Percentiles rank a stretch among this genome's conserved stretches.
These are phyloP conservation scores for Ceratobasidium sp. DNA, from an alignment of 1,284 basidiomycete genomes.

Conservation along the genomic window DNA sequence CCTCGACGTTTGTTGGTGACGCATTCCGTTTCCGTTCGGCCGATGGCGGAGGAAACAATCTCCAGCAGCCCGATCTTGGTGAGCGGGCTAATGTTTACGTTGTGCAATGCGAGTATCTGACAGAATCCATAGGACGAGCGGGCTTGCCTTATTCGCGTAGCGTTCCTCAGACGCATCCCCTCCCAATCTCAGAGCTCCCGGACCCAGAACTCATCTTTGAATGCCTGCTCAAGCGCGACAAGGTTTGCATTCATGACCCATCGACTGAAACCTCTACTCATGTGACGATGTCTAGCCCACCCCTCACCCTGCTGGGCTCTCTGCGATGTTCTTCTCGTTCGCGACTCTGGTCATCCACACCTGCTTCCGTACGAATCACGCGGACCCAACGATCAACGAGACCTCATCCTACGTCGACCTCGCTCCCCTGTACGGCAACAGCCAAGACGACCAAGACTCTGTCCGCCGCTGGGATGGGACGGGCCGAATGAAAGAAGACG, in stretches of 20 bases:
- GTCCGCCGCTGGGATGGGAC: slow-evolving; percentile 70
- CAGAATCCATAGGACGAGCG: slow-evolving; percentile 50
- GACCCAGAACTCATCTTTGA: slow-evolving; percentile 82
- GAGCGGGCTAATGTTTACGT: slow-evolving; percentile 48
- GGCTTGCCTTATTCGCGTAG: slow-evolving; percentile 77
- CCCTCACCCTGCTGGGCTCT: slow-evolving; percentile 78
- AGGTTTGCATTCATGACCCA: slow-evolving; percentile 54
- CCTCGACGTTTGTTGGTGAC: slow-evolving; percentile 68
- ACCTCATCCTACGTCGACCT: slow-evolving; percentile 90
- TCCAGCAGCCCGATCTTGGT: slow-evolving; percentile 73
- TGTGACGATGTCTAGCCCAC: slow-evolving; percentile 62
- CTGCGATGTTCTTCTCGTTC: slow-evolving; percentile 80
- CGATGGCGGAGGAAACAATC: slow-evolving; percentile 79
- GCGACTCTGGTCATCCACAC: slow-evolving; percentile 52
- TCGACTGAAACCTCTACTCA: neutral
- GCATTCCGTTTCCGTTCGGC: slow-evolving; percentile 70
- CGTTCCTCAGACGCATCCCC: slow-evolving; percentile 72
- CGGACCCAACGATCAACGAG: slow-evolving; percentile 73
- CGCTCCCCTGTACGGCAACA: slow-evolving; percentile 75
- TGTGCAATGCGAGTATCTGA: neutral
- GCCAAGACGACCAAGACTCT: slow-evolving; percentile 64
- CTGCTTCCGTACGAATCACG: slow-evolving; percentile 55
- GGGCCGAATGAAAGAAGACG: slow-evolving; percentile 71
- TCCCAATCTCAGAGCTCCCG: slow-evolving; percentile 71
- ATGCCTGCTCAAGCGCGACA: slow-evolving; percentile 69